Percentiles rank a stretch among this genome's conserved stretches.
Evolutionary conservation across 306 rosid species (phyloP).

Genomic region (Oemleria cerasiformis): DNA sequence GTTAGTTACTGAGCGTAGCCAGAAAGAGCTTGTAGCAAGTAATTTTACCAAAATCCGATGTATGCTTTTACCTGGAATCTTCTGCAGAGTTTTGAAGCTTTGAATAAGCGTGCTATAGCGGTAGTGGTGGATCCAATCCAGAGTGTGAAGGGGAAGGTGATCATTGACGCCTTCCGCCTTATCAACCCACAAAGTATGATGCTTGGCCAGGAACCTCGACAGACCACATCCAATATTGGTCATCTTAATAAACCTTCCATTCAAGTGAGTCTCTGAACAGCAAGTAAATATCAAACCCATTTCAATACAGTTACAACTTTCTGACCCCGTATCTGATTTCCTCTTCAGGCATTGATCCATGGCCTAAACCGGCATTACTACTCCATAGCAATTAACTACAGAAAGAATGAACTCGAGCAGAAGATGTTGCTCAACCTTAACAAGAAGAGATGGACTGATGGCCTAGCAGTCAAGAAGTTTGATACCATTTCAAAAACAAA

Average conservation of each 20-base stretch:
- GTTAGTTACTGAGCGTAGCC: too few relatives aligned
- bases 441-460: slow-evolving; percentile 98
- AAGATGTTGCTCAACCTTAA: slow-evolving; percentile 92
- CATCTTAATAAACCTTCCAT: slow-evolving; percentile 96
- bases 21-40: slow-evolving; percentile 37
- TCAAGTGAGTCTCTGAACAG: slow-evolving; percentile 54
- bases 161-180: slow-evolving; percentile 90
- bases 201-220: slow-evolving; percentile 96
- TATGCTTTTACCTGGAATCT: too few relatives aligned
- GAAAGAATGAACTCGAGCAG: slow-evolving; percentile 94
- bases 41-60: too few relatives aligned
- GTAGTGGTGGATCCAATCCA: slow-evolving; percentile 98
- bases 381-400: slow-evolving; percentile 84
- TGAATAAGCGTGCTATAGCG: slow-evolving; percentile 31
- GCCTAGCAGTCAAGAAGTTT: slow-evolving; percentile 65
- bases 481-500: slow-evolving; percentile 89
- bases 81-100: too few relatives aligned
- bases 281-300: background rate
- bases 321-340: slow-evolving; percentile 25
- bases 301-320: slow-evolving; percentile 5
- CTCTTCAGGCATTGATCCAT: slow-evolving; percentile 80
- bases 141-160: slow-evolving; percentile 95
- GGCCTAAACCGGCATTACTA: slow-evolving; percentile 95
- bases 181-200: slow-evolving; percentile 93
- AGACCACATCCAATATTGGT: slow-evolving; percentile 90